Evolutionary conservation across 495 filamentous ascomycete genomes (phyloP).

Genomic region (Podospora pseudoanserina): DNA sequence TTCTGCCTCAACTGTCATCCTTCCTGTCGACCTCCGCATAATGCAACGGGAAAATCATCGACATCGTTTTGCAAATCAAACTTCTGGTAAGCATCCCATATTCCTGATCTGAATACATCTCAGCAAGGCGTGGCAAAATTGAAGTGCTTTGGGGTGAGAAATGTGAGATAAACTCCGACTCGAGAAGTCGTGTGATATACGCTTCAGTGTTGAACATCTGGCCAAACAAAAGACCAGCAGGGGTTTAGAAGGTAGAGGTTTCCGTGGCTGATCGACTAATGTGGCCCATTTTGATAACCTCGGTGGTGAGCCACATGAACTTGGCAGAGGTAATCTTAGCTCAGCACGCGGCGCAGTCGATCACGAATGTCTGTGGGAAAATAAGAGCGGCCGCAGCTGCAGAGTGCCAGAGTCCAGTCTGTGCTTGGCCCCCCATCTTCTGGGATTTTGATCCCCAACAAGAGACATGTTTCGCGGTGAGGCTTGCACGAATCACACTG

Average conservation of each 20-base stretch:
- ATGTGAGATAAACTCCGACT: neutral
- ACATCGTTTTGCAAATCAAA: neutral
- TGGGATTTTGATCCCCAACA: neutral
- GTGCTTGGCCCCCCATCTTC: neutral
- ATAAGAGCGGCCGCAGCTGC: too few relatives aligned
- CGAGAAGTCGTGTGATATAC: neutral
- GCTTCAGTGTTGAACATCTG: neutral
- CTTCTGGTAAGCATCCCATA: neutral
- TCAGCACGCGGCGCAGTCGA: too few relatives aligned
- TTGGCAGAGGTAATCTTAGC: too few relatives aligned
- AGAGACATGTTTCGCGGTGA: too few relatives aligned
- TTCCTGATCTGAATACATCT: neutral
- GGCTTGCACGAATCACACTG: neutral
- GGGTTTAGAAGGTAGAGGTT: neutral
- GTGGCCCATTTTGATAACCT: neutral
- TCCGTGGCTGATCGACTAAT: neutral
- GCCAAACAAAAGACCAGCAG: neutral
- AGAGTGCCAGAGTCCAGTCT: neutral
- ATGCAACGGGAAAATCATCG: neutral
- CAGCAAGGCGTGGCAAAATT: neutral
- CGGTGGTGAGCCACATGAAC: neutral
- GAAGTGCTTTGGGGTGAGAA: neutral
- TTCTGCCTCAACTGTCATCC: neutral
- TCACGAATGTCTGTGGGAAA: too few relatives aligned
- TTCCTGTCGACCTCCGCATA: neutral